Evolutionary conservation across 108 stramenopile genomes (phyloP), one percentile per base, ranked within the genome.

Genomic region (Cylindrotheca fusiformis): DNA sequence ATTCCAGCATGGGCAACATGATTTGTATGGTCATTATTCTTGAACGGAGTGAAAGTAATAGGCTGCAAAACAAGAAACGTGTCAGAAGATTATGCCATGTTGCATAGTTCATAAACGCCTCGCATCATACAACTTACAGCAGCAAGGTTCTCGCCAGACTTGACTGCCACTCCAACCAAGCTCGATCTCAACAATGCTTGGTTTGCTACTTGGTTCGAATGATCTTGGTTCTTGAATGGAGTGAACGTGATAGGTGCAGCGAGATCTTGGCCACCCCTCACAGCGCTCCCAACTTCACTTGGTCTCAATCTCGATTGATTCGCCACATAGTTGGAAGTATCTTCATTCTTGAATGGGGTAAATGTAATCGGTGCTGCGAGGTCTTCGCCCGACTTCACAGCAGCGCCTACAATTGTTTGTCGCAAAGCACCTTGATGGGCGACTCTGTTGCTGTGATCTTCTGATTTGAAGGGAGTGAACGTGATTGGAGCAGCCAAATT

Each of bases 11-110:
- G 48, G 47, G 72, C 72, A 10, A 58, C 32, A 23, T 65, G 44
- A 47, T 73, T 73, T 3, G 72, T 53, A 32, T 73, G 72, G 30
- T 73, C 72, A 10, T 73, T 64, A 29, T 73, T 73, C 58, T 73
- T 73, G 58, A 55, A 73, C 3, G 72, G 72, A 4, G 72, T 73
- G 22, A 65, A 73, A 1, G 72, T 73, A 47, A 73, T 60, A n/a
- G 72, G 72, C 2, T n/a, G n/a, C n/a, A n/a, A n/a, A n/a, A n/a
- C n/a, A n/a, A n/a, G n/a, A n/a, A n/a, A n/a, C n/a, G n/a, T n/a
- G n/a, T n/a, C n/a, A n/a, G n/a, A n/a, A n/a, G n/a, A n/a, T n/a
- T n/a, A n/a, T n/a, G n/a, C n/a, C n/a, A n/a, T n/a, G n/a, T n/a
- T n/a, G n/a, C n/a, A n/a, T n/a, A n/a, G n/a, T n/a, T n/a, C n/a